Conservation (phyloP, 73 alveolate species). For the Loxodes magnus region DNA sequence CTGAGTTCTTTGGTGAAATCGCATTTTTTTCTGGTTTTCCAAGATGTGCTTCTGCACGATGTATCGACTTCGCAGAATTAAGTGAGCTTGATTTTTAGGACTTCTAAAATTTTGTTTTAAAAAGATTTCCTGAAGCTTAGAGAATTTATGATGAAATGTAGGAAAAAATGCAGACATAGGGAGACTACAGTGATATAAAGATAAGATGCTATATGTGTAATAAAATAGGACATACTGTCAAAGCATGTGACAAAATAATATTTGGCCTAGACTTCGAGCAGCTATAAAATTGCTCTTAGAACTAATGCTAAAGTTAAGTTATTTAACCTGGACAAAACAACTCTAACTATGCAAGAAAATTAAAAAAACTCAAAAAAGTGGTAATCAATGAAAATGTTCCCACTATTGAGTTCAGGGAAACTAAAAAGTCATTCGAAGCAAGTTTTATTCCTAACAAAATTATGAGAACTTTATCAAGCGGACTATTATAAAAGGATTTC, state of each 20-base stretch:
- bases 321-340: too few species aligned
- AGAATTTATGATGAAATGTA: neutral
- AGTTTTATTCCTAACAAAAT: too few species aligned
- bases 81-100: conserved; percentile 14
- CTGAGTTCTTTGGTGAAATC: conserved; percentile 45
- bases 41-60: conserved; percentile 34
- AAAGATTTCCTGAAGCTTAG: conserved; percentile 13
- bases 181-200: conserved; percentile 21
- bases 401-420: too few species aligned
- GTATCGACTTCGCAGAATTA: conserved; percentile 43
- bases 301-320: too few species aligned
- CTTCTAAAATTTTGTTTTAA: conserved; percentile 10
- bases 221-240: conserved; percentile 31
- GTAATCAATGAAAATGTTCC: too few species aligned
- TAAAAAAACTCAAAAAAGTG: too few species aligned
- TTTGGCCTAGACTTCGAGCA: neutral
- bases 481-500: too few species aligned
- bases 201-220: conserved; percentile 41
- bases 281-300: too few species aligned
- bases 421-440: too few species aligned
- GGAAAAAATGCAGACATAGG: neutral
- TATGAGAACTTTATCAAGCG: too few species aligned
- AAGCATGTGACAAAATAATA: conserved; percentile 18
- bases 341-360: too few species aligned
- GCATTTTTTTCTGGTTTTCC: conserved; percentile 24